A percentile compares a stretch with the other conserved stretches of the same genome.
phyloP scores from a whole-genome alignment of 2,329 filamentous ascomycete genomes.

The Clarireedia hainanense region DNA sequence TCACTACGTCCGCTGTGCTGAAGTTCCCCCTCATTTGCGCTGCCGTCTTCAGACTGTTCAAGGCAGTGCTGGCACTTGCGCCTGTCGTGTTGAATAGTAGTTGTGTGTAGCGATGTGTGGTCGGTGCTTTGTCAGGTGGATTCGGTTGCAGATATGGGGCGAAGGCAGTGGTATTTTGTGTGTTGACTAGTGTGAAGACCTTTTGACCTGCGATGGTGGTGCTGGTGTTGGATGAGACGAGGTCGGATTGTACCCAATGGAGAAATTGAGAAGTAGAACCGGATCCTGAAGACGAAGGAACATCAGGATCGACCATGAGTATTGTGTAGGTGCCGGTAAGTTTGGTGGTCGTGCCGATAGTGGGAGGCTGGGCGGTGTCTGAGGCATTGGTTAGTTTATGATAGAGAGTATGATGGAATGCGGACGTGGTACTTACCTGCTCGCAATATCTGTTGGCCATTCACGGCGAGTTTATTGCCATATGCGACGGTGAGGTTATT shows the following conservation, averaged over 20 bases:
- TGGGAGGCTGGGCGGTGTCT: conserved; percentile 16
- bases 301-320: conserved; percentile 26
- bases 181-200: conserved; percentile 19
- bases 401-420: background rate
- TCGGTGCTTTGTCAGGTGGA: conserved; percentile 20
- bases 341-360: conserved; percentile 16
- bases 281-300: conserved; percentile 16
- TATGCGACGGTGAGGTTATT: conserved; percentile 22
- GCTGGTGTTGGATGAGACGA: conserved; percentile 16
- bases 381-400: conserved; percentile 8
- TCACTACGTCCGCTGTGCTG: conserved; percentile 1
- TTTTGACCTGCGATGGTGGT: conserved; percentile 19
- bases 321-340: conserved; percentile 24
- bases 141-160: conserved; percentile 21
- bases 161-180: conserved; percentile 16
- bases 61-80: conserved; percentile 3
- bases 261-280: conserved; percentile 21
- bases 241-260: conserved; percentile 26
- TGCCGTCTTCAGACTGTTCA: background rate
- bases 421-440: conserved; percentile 13
- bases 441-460: conserved; percentile 21
- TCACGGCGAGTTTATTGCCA: conserved; percentile 17
- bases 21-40: background rate
- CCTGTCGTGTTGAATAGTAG: conserved; percentile 22
- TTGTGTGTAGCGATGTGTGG: conserved; percentile 24